These are phyloP conservation scores for Zoysia pacifica DNA, from an alignment of 176 grass and related monocot species.

Conservation along the genomic window DNA sequence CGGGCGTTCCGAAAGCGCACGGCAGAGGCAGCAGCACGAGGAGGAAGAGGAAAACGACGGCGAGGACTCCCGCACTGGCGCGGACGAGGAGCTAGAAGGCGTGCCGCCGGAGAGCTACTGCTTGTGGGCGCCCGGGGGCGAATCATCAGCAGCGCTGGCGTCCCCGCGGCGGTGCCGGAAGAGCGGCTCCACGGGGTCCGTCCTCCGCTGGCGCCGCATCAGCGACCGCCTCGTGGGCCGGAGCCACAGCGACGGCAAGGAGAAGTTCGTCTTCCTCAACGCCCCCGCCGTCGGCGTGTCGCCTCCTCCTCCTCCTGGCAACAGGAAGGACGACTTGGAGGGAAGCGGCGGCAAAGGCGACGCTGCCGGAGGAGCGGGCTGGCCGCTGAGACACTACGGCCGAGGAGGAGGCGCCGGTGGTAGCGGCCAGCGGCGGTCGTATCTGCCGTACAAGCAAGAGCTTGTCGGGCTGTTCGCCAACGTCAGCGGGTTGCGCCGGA, in stretches of 20 bases:
- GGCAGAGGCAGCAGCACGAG: no score
- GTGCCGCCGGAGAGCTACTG: constrained; percentile 74
- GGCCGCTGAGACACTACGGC: constrained; percentile 49
- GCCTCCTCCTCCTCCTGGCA: neutral
- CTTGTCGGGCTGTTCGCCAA: constrained; percentile 77
- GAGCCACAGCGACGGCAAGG: constrained; percentile 96
- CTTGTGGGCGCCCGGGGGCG: constrained; percentile 63
- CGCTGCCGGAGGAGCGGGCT: neutral
- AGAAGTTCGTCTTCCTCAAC: constrained; percentile 88
- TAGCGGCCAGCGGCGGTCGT: constrained; percentile 52
- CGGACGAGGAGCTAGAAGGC: constrained; percentile 58
- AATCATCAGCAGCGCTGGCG: constrained; percentile 36
- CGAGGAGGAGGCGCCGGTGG: constrained; percentile 20
- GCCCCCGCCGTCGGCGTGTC: neutral
- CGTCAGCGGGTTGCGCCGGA: constrained; percentile 69
- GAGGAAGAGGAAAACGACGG: no score
- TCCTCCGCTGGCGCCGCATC: constrained; percentile 78
- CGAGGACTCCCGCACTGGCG: neutral
- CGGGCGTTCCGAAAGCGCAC: no score
- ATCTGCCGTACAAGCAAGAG: constrained; percentile 84
- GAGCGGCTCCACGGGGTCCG: constrained; percentile 86
- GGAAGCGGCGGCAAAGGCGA: constrained; percentile 5
- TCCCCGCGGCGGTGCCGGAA: constrained; percentile 67
- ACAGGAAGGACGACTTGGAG: constrained; percentile 6
- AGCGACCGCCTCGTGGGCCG: constrained; percentile 76